Conservation (phyloP, 495 filamentous ascomycete genomes). For the Xylaria acuta region DNA sequence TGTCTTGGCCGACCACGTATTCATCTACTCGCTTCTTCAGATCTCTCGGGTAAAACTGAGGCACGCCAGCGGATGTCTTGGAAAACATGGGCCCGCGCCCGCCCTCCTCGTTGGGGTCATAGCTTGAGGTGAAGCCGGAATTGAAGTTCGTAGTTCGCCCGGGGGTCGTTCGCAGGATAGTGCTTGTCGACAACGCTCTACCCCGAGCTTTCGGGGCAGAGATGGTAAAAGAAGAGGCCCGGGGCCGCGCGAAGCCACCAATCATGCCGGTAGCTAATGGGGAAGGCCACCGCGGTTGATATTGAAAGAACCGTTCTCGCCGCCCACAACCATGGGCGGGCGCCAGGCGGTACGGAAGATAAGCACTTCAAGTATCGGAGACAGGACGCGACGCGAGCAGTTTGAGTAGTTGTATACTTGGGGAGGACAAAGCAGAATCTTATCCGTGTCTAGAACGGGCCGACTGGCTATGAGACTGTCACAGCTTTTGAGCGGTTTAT, state of each 20-base stretch:
- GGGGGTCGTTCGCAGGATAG: constrained; percentile 33
- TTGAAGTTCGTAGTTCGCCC: constrained; percentile 48
- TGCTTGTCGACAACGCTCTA: constrained; percentile 43
- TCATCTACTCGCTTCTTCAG: constrained; percentile 93
- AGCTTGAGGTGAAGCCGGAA: constrained; percentile 70
- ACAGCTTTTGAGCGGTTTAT: background rate
- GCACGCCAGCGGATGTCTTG: constrained; percentile 62
- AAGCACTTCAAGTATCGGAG: constrained; percentile 1
- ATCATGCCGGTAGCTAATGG: constrained; percentile 36
- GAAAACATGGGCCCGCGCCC: constrained; percentile 56
- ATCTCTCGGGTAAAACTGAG: constrained; percentile 76
- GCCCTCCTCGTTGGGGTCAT: constrained; percentile 68
- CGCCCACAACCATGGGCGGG: background rate
- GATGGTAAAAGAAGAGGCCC: constrained; percentile 28
- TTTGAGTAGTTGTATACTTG: background rate
- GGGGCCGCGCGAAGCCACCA: constrained; percentile 43
- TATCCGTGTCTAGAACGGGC: background rate
- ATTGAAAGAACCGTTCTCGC: background rate
- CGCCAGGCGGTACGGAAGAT: background rate
- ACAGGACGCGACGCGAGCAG: background rate
- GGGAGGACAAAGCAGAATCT: background rate
- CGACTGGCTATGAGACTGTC: background rate
- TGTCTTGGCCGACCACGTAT: constrained; percentile 94
- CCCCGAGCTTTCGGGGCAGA: constrained; percentile 29
- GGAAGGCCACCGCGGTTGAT: background rate